Base-by-base conservation (phyloP, 2,329 filamentous ascomycete genomes). In the Epichloe festucae region DNA sequence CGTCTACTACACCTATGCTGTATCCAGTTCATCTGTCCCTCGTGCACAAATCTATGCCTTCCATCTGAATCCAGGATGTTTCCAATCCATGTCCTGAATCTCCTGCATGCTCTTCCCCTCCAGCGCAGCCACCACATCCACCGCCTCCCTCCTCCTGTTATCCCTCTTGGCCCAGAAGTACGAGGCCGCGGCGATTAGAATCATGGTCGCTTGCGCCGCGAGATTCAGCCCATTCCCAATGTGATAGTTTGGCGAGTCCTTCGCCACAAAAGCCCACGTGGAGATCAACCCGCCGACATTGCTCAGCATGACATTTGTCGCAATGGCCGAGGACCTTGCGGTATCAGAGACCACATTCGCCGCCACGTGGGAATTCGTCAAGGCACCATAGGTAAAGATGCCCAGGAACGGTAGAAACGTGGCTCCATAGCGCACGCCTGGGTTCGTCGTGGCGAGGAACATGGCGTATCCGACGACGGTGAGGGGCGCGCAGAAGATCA, bases 191-290 rank as follows among this genome's bases (percentile, higher is more conserved):
- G 71, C 70, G 3, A 75, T 51, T 1, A 87, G 50, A 12, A 86
- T 61, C 1, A 79, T 78, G 2, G 68, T 67, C n/a, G 70, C 72
- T n/a, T 73, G 72, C 0, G 79, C 81, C 0, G 78, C 84, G 43
- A 87, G 60, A 61, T 88, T 88, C 17, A 87, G 61, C 0, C 83
- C 83, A 60, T 87, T 88, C 0, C 84, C 85, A 43, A 86, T 85
- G 27, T 69, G 77, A 58, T 79, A 89, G 53, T 85, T 66, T 0
- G 84, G 84, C 0, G 58, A 76, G 58, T 88, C 84, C 50, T 67
- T 76, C 0, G 77, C 75, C 43, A 85, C 58, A 65, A 83, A 85
- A 1, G 71, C 73, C 82, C 81, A 85, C 0, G 81, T 84, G 0
- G 76, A 74, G 52, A 83, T 74, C 31, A 81, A 56, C 0, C 78